Evolutionary conservation across 1,284 basidiomycete genomes (phyloP), one percentile per base, ranked within the genome.

Genomic region (Trichosporon sp.): DNA sequence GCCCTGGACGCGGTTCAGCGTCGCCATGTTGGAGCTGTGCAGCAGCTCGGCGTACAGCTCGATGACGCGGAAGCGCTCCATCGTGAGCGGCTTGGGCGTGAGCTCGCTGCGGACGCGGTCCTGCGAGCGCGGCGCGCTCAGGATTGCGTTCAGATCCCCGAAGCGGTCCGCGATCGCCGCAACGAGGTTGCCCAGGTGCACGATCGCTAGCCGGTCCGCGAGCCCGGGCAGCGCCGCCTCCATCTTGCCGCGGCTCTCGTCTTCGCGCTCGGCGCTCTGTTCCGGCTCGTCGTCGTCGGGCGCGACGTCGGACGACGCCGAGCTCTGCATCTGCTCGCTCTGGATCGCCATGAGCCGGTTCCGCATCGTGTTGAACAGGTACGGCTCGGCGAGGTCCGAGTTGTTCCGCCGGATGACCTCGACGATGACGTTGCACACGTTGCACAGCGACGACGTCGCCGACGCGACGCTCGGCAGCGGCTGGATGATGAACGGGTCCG

Each of bases 371-470:
- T 98, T 94, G 84, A 98, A 97, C n/a, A 98, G 87, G 81, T 96
- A 97, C 15, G 95, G 96, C 84, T 99, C 97, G 78, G 97, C 96
- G 81, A 95, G 98, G 81, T 99, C 96, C 65, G 95, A 96, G 83
- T 99, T 99, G 84, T 99, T 99, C 82, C 98, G 95, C 67, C 97
- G 89, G 75, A 99, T 98, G 44, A 99, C 87, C 81, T 99, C 97
- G 76, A 98, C 92, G 73, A 98, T 87, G 76, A 99, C 89, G 65
- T 91, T 91, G 74, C 96, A 92, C 29, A 93, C 91, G 71, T 94
- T 90, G 34, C 92, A 88, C 60, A 98, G 88, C 0, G 94, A 94
- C 5, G 95, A 98, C 0, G 90, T 89, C n/a, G 89, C 88, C 1
- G 90, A 91, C 68, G 92, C 90, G 18, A 88, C 84, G 31, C 88